Base-by-base conservation (phyloP, 2,329 filamentous ascomycete species). In the Bertia moriformis region DNA sequence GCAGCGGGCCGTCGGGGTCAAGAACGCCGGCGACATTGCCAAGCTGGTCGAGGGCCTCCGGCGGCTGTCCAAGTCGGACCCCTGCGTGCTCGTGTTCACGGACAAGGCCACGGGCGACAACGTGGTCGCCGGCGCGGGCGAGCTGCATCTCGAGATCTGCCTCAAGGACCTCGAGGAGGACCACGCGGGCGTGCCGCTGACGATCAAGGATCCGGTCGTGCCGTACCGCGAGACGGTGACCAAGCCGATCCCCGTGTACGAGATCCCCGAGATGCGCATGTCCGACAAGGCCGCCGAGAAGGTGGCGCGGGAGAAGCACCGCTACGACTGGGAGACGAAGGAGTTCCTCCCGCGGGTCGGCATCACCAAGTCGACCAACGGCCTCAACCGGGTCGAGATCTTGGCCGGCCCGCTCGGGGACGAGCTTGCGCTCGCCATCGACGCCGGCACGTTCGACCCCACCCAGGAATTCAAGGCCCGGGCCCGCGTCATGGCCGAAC, bases 331-430 rank as follows among this genome's bases (percentile, higher is more conserved):
- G n/a, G n/a, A n/a, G n/a, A n/a, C n/a, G n/a, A n/a, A n/a, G 48
- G n/a, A n/a, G n/a, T n/a, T n/a, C n/a, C n/a, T n/a, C n/a, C n/a
- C n/a, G n/a, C n/a, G n/a, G n/a, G 89, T 98, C 57, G 65, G 66
- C 52, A 73, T 49, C 56, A 78, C 78, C 60, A 98, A 98, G 77
- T 98, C 91, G 38, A 91, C 91, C 71, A 98, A 98, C 84, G 98
- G 98, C 86, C 91, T 98, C 83, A 98, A 98, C 78, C 89, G 91
- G 87, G 75, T 98, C 45, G 98, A 96, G 75, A 80, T 98, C 69
- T 77, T 75, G 65, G 91, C 91, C 49, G 70, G 86, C 68, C 91
- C 91, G 54, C 73, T 98, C 41, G 77, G 77, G 35, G 91, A 98
- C 76, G 91, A 96, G 54, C 82, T 98, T 44, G 73, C 84, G 54